Conservation (phyloP, 257 asterid species). For the Jaltomata sinuosa region DNA sequence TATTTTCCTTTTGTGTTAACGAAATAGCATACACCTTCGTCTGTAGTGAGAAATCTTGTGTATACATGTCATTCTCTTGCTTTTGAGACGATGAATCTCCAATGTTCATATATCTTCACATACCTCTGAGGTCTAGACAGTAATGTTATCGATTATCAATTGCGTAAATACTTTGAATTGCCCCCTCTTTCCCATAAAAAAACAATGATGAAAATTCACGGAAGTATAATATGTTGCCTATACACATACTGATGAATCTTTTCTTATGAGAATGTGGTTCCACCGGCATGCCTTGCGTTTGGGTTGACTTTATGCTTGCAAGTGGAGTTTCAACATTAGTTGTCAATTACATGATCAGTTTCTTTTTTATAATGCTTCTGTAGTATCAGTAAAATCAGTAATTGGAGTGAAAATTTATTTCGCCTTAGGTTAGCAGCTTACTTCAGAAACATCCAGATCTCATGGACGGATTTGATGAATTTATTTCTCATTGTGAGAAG, state of each 20-base stretch:
- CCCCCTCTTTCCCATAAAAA: background rate
- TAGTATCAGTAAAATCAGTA: constrained; percentile 6
- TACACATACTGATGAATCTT: background rate
- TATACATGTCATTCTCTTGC: background rate
- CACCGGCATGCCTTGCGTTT: background rate
- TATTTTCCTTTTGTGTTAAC: background rate
- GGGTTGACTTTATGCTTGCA: background rate
- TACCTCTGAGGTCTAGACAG: background rate
- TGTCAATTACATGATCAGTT: constrained; percentile 2
- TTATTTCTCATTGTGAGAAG: constrained; percentile 39
- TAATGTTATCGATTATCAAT: background rate
- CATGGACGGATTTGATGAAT: constrained; percentile 50
- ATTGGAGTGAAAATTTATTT: constrained; percentile 16
- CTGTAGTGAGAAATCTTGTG: background rate
- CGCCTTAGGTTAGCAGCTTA: constrained; percentile 43
- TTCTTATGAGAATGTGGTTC: background rate
- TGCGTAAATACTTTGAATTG: background rate
- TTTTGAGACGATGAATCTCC: background rate
- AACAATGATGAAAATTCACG: background rate
- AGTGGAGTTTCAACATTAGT: background rate
- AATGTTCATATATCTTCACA: background rate
- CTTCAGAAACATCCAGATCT: constrained; percentile 49
- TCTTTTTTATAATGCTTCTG: constrained; percentile 7
- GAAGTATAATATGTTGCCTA: background rate
- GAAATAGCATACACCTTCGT: background rate